phyloP scores from a whole-genome alignment of 345 rosid species.

The Linum trigynum region DNA sequence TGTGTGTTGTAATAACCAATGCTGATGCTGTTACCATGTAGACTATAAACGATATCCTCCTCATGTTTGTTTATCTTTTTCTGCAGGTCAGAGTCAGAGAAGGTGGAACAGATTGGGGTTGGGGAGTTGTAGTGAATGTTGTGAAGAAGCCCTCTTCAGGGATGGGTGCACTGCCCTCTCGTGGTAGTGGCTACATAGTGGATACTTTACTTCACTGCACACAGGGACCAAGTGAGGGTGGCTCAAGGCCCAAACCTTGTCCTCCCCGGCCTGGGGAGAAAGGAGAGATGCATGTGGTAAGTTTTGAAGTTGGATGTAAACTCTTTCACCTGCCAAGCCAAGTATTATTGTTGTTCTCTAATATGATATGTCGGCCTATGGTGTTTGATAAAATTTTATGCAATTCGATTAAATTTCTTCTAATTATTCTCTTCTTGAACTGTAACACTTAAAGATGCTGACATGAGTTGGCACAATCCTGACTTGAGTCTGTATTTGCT shows the following conservation, averaged over 20 bases:
- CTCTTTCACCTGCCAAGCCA: not conserved
- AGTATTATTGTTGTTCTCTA: too few relatives aligned
- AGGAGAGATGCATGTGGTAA: slow-evolving; percentile 99
- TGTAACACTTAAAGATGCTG: not conserved
- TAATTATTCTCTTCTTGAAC: too few relatives aligned
- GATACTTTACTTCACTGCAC: slow-evolving; percentile 93
- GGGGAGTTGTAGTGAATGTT: slow-evolving; percentile 97
- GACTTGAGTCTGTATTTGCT: slow-evolving; percentile 17
- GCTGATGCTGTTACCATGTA: too few relatives aligned
- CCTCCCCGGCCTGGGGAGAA: slow-evolving; percentile 90
- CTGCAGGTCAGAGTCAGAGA: slow-evolving; percentile 82
- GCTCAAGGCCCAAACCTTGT: slow-evolving; percentile 81
- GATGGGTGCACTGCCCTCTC: slow-evolving; percentile 42
- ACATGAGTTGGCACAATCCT: slow-evolving; percentile 10
- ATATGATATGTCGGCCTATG: too few relatives aligned
- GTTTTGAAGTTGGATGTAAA: slow-evolving; percentile 16
- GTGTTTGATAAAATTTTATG: too few relatives aligned
- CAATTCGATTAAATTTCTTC: too few relatives aligned
- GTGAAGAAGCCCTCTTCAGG: slow-evolving; percentile 65
- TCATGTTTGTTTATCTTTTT: slow-evolving; percentile 9
- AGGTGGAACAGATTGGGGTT: slow-evolving; percentile 98
- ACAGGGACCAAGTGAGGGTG: slow-evolving; percentile 70
- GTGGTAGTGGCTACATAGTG: slow-evolving; percentile 70
- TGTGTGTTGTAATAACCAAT: too few relatives aligned
- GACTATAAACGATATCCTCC: not conserved